Evolutionary conservation across 1,284 basidiomycete genomes (phyloP).

Genomic region (Heliocybe sulcata): DNA sequence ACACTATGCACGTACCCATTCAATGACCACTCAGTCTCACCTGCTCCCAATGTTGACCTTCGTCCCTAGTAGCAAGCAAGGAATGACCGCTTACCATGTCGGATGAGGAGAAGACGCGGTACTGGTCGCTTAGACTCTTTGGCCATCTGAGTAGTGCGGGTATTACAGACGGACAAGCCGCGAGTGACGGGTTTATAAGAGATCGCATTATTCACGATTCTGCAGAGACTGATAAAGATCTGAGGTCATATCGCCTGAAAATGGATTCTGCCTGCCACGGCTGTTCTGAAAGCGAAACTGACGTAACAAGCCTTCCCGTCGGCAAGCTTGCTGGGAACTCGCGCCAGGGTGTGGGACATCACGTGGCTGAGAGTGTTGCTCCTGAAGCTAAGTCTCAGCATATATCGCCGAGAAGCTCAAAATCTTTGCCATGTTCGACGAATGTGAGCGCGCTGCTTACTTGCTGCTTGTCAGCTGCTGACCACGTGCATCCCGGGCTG

Average conservation of each 20-base stretch:
- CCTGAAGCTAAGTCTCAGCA: too few species aligned
- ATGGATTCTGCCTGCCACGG: not conserved
- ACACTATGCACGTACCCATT: slow-evolving; percentile 51
- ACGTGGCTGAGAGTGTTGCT: too few species aligned
- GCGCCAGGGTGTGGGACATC: too few species aligned
- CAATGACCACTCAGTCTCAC: slow-evolving; percentile 92
- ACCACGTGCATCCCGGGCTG: not conserved
- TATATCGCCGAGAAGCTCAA: slow-evolving; percentile 1
- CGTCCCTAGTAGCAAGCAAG: not conserved
- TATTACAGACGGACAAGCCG: not conserved
- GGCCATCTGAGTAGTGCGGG: not conserved
- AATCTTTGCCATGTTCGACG: slow-evolving; percentile 64
- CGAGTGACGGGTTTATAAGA: not conserved
- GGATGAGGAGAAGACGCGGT: slow-evolving; percentile 71
- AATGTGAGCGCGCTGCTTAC: slow-evolving; percentile 49
- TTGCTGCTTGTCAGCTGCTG: slow-evolving; percentile 1
- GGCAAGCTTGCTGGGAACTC: too few species aligned
- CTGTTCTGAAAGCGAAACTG: too few species aligned
- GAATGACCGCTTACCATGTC: slow-evolving; percentile 52
- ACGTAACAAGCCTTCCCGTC: too few species aligned
- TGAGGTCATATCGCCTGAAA: not conserved
- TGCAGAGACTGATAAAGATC: not conserved
- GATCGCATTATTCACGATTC: not conserved
- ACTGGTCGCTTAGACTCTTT: slow-evolving; percentile 33
- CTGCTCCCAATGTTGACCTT: slow-evolving; percentile 30